phyloP scores from a whole-genome alignment of 805 yeast species.

The Diddensiella caesifluorescens region DNA sequence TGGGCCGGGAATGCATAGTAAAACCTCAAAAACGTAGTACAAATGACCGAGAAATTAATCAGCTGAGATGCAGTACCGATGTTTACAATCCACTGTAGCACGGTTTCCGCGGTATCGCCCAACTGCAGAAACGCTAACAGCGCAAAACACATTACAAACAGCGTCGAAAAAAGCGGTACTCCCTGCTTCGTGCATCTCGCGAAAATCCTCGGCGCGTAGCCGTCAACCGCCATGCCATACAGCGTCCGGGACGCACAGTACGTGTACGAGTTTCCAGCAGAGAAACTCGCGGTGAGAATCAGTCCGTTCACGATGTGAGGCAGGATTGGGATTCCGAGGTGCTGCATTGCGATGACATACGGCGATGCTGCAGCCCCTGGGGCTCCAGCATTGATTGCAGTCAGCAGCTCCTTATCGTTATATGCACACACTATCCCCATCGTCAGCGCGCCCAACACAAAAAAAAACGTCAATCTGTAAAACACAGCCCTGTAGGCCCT shows the following conservation, averaged over 20 bases:
- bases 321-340: constrained; percentile 54
- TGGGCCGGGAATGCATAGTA: constrained; percentile 58
- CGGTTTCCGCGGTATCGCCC: constrained; percentile 29
- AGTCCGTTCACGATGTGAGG: constrained; percentile 79
- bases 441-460: constrained; percentile 67
- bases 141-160: constrained; percentile 49
- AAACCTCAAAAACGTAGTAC: constrained; percentile 63
- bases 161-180: constrained; percentile 60
- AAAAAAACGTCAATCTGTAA: constrained; percentile 59
- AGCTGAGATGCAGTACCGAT: constrained; percentile 73
- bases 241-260: constrained; percentile 66
- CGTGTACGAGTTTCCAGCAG: constrained; percentile 79
- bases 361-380: constrained; percentile 82
- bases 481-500: constrained; percentile 73
- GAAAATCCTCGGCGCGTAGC: constrained; percentile 68
- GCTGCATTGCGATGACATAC: constrained; percentile 72
- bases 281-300: constrained; percentile 66
- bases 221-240: constrained; percentile 64
- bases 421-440: constrained; percentile 74
- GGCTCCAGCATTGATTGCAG: constrained; percentile 53
- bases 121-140: constrained; percentile 67
- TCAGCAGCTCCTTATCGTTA: constrained; percentile 55
- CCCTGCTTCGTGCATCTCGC: constrained; percentile 58
- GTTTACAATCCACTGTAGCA: constrained; percentile 52
- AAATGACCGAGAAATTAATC: constrained; percentile 67